Evolutionary conservation across 2,329 filamentous ascomycete species (phyloP).

Genomic region (Aspergillus clavatus): DNA sequence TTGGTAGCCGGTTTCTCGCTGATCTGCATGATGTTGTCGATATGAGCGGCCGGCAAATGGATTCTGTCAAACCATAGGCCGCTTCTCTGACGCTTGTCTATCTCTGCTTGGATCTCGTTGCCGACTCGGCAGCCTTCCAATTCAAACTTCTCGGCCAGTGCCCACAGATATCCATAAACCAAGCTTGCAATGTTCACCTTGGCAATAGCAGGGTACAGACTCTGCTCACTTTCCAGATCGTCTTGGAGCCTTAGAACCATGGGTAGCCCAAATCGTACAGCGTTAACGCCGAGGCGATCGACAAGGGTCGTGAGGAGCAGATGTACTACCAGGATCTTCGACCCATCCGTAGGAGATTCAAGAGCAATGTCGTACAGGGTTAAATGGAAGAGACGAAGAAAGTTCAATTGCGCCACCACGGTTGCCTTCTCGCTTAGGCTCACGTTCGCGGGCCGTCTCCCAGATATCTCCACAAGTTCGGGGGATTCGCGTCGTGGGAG

Average conservation of each 20-base stretch:
- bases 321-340: conserved; percentile 72
- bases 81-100: conserved; percentile 66
- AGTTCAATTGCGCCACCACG: conserved; percentile 57
- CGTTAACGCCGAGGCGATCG: conserved; percentile 74
- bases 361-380: conserved; percentile 84
- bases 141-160: conserved; percentile 69
- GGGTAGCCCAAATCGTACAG: conserved; percentile 69
- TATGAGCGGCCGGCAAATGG: conserved; percentile 60
- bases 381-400: conserved; percentile 76
- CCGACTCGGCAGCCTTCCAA: conserved; percentile 68
- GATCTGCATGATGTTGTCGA: conserved; percentile 58
- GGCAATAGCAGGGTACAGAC: conserved; percentile 47
- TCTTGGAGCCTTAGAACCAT: conserved; percentile 89
- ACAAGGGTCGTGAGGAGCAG: conserved; percentile 71
- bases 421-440: conserved; percentile 53
- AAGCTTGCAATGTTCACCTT: conserved; percentile 79
- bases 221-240: conserved; percentile 53
- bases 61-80: conserved; percentile 75
- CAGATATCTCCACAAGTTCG: conserved; percentile 37
- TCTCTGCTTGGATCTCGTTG: conserved; percentile 68
- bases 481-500: conserved; percentile 41
- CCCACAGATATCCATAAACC: conserved; percentile 86
- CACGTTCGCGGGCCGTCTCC: conserved; percentile 62
- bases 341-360: conserved; percentile 65
- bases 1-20: conserved; percentile 32